Evolutionary conservation across 169 alveolate genomes (phyloP).

Genomic region (Theileria equi): DNA sequence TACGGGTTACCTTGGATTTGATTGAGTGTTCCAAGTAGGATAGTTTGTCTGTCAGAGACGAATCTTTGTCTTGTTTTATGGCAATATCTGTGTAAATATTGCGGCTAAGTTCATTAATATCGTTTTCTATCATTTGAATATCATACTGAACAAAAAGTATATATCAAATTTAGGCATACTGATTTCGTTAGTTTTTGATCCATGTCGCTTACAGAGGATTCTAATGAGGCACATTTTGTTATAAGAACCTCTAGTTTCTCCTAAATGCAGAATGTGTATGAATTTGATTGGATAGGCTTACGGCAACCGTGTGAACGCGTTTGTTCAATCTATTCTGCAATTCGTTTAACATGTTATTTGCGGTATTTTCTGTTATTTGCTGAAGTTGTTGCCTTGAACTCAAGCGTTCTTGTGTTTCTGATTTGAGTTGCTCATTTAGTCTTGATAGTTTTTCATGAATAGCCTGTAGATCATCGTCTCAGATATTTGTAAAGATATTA

Average conservation of each 20-base stretch:
- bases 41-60: conserved; percentile 30
- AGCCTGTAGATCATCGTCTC: conserved; percentile 14
- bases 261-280: too few relatives aligned
- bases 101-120: conserved; percentile 37
- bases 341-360: conserved; percentile 41
- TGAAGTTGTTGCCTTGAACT: conserved; percentile 38
- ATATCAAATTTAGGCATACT: conserved; percentile 1
- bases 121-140: conserved; percentile 50
- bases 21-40: conserved; percentile 44
- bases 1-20: conserved; percentile 7
- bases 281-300: background rate
- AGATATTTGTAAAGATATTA: background rate
- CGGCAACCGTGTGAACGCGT: conserved; percentile 42
- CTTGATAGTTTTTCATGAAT: conserved; percentile 29
- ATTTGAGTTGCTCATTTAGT: conserved; percentile 15
- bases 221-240: conserved; percentile 42
- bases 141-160: conserved; percentile 9
- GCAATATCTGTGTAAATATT: conserved; percentile 44
- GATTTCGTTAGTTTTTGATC: conserved; percentile 26
- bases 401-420: conserved; percentile 39
- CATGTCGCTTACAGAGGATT: conserved; percentile 37
- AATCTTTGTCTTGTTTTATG: conserved; percentile 49
- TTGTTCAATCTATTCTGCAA: conserved; percentile 33
- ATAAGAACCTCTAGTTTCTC: conserved; percentile 35
- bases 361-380: conserved; percentile 43